Percentiles rank a stretch among this genome's conserved stretches.
phyloP scores from a whole-genome alignment of 352 stramenopile genomes.

The Globisporangium carolinianum region DNA sequence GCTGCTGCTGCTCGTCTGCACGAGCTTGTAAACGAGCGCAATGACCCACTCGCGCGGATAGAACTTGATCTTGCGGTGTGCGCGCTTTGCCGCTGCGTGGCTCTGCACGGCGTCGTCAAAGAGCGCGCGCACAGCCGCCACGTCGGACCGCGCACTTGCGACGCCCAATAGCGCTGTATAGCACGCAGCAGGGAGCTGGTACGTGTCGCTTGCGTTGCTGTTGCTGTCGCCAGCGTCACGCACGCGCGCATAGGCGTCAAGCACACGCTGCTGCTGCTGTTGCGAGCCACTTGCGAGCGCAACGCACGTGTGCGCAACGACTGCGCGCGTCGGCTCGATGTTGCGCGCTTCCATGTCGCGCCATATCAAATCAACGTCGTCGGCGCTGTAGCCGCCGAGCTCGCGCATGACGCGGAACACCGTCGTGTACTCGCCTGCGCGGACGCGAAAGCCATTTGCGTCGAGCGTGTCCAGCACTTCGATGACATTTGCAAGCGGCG shows the following conservation, averaged over 20 bases:
- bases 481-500: conserved; percentile 21
- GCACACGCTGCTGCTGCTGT: conserved; percentile 16
- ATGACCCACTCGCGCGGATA: conserved; percentile 23
- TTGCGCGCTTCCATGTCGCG: conserved; percentile 28
- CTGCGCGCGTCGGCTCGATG: conserved; percentile 26
- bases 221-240: neutral
- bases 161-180: conserved; percentile 18
- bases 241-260: conserved; percentile 17
- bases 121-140: conserved; percentile 15
- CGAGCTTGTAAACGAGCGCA: conserved; percentile 17
- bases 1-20: neutral
- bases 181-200: conserved; percentile 12
- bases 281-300: conserved; percentile 12
- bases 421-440: conserved; percentile 26
- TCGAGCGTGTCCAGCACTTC: conserved; percentile 28
- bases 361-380: conserved; percentile 36
- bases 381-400: conserved; percentile 14
- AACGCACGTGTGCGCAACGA: conserved; percentile 25
- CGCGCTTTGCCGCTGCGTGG: conserved; percentile 1
- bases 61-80: conserved; percentile 7
- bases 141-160: conserved; percentile 5
- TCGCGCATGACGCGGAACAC: conserved; percentile 41
- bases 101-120: conserved; percentile 19
- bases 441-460: conserved; percentile 20
- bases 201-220: conserved; percentile 6